Percentiles rank a stretch among this genome's conserved stretches.
Conservation (phyloP, 2,329 filamentous ascomycete genomes). For the Conoideocrella luteorostrata region DNA sequence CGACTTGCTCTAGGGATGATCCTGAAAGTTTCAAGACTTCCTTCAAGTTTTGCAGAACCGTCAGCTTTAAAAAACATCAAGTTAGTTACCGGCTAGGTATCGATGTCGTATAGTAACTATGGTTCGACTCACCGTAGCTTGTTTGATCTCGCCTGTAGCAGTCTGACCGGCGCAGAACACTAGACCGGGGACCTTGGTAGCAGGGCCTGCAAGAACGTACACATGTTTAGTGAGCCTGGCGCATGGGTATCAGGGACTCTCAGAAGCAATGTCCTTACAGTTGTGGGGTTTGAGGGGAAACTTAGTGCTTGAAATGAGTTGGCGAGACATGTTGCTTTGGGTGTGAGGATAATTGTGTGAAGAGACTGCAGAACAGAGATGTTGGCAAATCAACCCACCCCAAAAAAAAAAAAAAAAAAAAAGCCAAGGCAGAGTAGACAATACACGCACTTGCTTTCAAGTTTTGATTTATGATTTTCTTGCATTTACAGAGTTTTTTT, state of each 20-base stretch:
- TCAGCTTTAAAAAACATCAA: slow-evolving; percentile 6
- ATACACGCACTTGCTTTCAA: background rate
- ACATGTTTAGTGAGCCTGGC: background rate
- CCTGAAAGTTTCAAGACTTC: slow-evolving; percentile 65
- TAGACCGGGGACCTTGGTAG: slow-evolving; percentile 37
- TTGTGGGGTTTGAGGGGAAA: slow-evolving; percentile 41
- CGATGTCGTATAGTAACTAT: background rate
- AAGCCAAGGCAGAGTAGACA: background rate
- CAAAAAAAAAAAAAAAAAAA: background rate
- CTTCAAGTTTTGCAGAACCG: slow-evolving; percentile 44
- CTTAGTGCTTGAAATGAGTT: slow-evolving; percentile 39
- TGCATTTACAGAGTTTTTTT: background rate
- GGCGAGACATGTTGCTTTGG: slow-evolving; percentile 30
- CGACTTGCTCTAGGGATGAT: slow-evolving; percentile 54
- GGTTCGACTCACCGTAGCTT: slow-evolving; percentile 30
- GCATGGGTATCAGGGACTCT: background rate
- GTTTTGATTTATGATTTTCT: background rate
- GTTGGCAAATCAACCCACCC: background rate
- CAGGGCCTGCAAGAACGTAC: slow-evolving; percentile 28
- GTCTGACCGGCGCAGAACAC: slow-evolving; percentile 41
- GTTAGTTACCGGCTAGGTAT: background rate
- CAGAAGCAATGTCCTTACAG: slow-evolving; percentile 21
- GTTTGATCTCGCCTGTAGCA: slow-evolving; percentile 42
- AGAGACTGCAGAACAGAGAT: no score
- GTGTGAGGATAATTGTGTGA: background rate